A percentile compares a stretch with the other conserved stretches of the same genome.
Evolutionary conservation across 2,329 filamentous ascomycete genomes (phyloP).

Genomic region (Orbilia javanica): DNA sequence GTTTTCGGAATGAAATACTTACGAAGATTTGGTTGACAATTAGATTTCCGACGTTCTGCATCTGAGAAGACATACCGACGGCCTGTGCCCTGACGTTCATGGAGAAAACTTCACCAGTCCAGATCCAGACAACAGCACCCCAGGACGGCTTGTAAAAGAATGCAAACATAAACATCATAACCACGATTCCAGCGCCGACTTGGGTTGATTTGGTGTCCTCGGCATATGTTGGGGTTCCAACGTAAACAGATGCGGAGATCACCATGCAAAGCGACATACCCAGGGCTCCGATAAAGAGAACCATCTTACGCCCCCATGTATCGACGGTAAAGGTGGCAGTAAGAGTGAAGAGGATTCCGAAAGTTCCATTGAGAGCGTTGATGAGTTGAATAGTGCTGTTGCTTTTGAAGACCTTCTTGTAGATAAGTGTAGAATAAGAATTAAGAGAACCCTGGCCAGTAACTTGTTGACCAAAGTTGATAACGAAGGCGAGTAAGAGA

Average conservation of each 20-base stretch:
- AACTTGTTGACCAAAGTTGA: conserved; percentile 79
- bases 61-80: conserved; percentile 56
- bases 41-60: conserved; percentile 57
- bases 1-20: conserved; percentile 8
- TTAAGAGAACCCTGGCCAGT: conserved; percentile 80
- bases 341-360: conserved; percentile 78
- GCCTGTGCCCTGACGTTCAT: conserved; percentile 58
- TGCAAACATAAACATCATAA: conserved; percentile 76
- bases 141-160: conserved; percentile 77
- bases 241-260: conserved; percentile 72
- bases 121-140: conserved; percentile 74
- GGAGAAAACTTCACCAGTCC: conserved; percentile 58
- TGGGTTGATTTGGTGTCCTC: conserved; percentile 71
- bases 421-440: conserved; percentile 79
- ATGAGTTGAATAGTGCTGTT: conserved; percentile 76
- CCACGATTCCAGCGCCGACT: conserved; percentile 77
- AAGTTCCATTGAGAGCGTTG: conserved; percentile 80
- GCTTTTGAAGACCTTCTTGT: conserved; percentile 76
- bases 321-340: conserved; percentile 81
- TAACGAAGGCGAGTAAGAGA: conserved; percentile 73
- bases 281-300: conserved; percentile 76
- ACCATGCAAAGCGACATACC: conserved; percentile 80
- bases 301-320: conserved; percentile 77
- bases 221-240: conserved; percentile 71
- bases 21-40: conserved; percentile 57